Evolutionary conservation across 306 rosid species (phyloP).

Genomic region (Trifolium fragiferum): DNA sequence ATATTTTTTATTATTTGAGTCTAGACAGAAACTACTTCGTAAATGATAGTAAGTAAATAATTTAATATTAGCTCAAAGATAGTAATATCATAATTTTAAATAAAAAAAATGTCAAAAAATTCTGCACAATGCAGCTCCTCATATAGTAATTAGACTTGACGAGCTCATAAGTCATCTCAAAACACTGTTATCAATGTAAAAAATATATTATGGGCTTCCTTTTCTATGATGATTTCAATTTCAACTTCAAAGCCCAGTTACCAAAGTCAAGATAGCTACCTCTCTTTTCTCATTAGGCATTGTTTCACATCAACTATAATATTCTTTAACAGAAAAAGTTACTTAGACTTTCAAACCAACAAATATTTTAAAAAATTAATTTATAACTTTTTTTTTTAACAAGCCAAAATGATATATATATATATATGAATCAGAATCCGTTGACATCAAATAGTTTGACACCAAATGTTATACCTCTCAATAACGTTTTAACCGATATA

Average conservation of each 20-base stretch:
- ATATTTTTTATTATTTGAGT: constrained; percentile 6
- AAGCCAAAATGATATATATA: too few species aligned
- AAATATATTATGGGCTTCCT: constrained; percentile 17
- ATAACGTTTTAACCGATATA: too few species aligned
- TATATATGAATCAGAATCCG: too few species aligned
- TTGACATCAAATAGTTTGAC: too few species aligned
- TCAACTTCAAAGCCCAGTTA: constrained; percentile 2
- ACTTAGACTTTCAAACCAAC: constrained; percentile 8
- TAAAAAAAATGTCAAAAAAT: not conserved
- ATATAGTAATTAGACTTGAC: constrained; percentile 3
- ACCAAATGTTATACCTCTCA: too few species aligned
- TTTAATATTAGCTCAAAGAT: not conserved
- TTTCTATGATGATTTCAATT: not conserved
- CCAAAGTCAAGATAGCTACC: constrained; percentile 34
- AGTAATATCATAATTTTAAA: too few species aligned
- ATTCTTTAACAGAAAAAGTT: not conserved
- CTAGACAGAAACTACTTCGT: not conserved
- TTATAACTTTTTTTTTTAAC: not conserved
- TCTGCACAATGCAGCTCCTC: not conserved
- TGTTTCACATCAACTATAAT: not conserved
- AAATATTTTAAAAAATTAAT: not conserved
- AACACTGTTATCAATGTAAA: constrained; percentile 18
- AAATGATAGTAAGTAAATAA: not conserved
- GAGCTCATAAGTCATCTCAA: not conserved
- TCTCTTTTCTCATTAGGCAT: constrained; percentile 10